Evolutionary conservation across 768 basidiomycete species (phyloP).

Genomic region (Daedaleopsis nitida): DNA sequence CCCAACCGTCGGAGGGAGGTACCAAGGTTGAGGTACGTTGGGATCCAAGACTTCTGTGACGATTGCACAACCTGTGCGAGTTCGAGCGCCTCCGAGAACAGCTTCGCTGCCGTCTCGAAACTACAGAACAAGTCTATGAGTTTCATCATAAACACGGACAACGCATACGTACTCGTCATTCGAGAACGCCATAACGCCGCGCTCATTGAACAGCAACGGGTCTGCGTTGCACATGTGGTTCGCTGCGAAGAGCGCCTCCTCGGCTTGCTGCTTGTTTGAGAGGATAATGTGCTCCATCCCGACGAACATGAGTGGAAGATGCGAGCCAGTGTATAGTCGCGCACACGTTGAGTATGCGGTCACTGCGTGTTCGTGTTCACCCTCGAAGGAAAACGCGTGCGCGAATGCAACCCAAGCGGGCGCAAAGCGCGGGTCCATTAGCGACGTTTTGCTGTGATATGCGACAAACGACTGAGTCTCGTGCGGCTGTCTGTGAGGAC

Average conservation of each 20-base stretch:
- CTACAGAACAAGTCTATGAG: constrained; percentile 39
- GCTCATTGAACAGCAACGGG: constrained; percentile 88
- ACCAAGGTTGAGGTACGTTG: constrained; percentile 91
- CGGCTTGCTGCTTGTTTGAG: constrained; percentile 77
- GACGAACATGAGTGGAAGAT: constrained; percentile 92
- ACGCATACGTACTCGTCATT: constrained; percentile 66
- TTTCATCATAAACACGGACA: background rate
- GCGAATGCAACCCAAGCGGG: constrained; percentile 98
- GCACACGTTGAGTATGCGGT: constrained; percentile 98
- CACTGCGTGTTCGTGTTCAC: constrained; percentile 98
- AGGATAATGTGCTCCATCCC: constrained; percentile 98
- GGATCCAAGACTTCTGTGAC: constrained; percentile 83
- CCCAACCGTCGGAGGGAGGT: constrained; percentile 83
- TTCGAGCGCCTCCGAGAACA: constrained; percentile 78
- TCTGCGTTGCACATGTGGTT: constrained; percentile 82
- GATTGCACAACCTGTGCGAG: constrained; percentile 84
- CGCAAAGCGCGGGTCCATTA: constrained; percentile 95
- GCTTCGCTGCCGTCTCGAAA: constrained; percentile 65
- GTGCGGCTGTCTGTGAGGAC: background rate
- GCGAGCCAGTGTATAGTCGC: constrained; percentile 94
- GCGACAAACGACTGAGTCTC: background rate
- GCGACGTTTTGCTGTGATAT: constrained; percentile 78
- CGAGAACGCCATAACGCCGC: constrained; percentile 91
- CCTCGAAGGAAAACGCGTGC: constrained; percentile 95
- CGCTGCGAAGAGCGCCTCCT: constrained; percentile 86